Percentiles rank a stretch among this genome's conserved stretches.
phyloP scores from a whole-genome alignment of 31 red algal species.

The Pterothamnion heteromorphum region DNA sequence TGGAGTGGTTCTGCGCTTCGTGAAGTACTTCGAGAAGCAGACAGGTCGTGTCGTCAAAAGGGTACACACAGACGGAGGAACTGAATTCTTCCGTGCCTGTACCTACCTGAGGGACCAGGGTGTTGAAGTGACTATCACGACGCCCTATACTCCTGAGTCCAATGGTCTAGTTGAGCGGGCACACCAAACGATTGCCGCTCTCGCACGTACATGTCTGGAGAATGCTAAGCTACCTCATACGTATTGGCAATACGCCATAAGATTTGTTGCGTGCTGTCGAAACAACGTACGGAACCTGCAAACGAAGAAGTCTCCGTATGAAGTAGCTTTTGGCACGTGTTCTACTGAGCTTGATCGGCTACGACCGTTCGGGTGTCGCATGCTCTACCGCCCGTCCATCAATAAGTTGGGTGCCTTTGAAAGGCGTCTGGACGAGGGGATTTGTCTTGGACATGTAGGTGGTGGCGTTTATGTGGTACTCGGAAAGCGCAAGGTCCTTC shows the following conservation, averaged over 20 bases:
- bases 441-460: slow-evolving; percentile 3
- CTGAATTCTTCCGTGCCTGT: slow-evolving; percentile 17
- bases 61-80: background rate
- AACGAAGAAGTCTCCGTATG: background rate
- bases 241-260: slow-evolving; percentile 31
- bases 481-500: background rate
- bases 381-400: background rate
- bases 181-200: background rate
- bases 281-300: background rate
- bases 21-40: slow-evolving; percentile 9
- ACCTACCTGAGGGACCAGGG: background rate
- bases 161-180: slow-evolving; percentile 47
- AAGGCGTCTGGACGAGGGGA: background rate
- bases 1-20: background rate
- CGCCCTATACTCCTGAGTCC: slow-evolving; percentile 36
- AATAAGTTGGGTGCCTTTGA: background rate
- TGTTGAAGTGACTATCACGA: background rate
- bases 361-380: slow-evolving; percentile 39
- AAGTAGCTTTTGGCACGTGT: background rate
- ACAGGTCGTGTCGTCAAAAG: background rate
- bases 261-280: background rate
- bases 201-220: background rate
- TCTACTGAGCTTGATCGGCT: slow-evolving; percentile 21
- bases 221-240: slow-evolving; percentile 35
- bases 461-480: slow-evolving; percentile 36